Evolutionary conservation across 2,329 filamentous ascomycete genomes (phyloP), one percentile per base, ranked within the genome.

Genomic region (Corinectria fuckeliana): DNA sequence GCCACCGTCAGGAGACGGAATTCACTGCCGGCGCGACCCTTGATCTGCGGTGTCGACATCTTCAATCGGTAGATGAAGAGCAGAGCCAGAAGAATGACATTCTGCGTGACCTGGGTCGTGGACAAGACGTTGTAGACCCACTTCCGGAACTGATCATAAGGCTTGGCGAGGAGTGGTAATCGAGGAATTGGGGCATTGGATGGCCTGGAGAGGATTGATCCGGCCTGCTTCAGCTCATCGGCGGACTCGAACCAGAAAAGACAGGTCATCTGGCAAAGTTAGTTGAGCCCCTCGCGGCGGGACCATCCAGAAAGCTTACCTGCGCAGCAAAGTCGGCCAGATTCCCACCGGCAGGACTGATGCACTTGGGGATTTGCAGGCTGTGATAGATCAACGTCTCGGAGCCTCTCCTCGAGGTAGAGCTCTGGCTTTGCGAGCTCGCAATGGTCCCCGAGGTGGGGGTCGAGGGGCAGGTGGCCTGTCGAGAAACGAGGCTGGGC

Each of bases 201-300:
- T 36, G 81, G 76, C 68, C 77, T 70, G 50, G 76, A 70, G 64
- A 77, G 74, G 57, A 86, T 78, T 9, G 88, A 85, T 72, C 93
- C 90, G 34, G 93, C 91, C 57, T 86, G 84, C 67, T 90, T 86
- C 14, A 98, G 80, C 20, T 90, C 90, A n/a, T 90, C 85, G 41
- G 91, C 90, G 14, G 90, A 91, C 76, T 98, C 93, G 74, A 98
- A 98, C 94, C 95, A 98, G 79, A 98, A 97, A 13, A 99, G 83
- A 72, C 94, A 97, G 11, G 94, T 96, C 76, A 98, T 91, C 91
- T 97, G 70, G 38, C 42, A 34, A 36, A 23, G 20, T 69, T 49
- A 69, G 63, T 39, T 42, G 42, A n/a, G 45, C 13, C 47, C 23
- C 6, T 32, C 20, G 36, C 16, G 18, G 21, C 13, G 20, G n/a